Conservation (phyloP, 116 monocot species). For the Thalassia testudinum region DNA sequence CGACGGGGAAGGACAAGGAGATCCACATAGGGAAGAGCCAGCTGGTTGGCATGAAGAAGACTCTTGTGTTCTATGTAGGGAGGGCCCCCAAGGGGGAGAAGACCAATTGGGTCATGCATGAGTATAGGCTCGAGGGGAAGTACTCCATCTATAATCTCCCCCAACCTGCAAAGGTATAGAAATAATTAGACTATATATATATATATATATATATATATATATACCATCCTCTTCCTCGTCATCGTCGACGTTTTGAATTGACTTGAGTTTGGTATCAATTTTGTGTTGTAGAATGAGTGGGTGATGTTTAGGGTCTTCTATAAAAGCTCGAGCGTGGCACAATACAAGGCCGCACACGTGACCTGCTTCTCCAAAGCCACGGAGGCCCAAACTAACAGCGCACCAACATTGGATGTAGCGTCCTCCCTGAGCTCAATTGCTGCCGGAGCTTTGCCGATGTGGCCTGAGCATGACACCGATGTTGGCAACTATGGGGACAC, state of each 20-base stretch:
- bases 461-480: too few relatives aligned
- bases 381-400: neutral
- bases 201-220: neutral
- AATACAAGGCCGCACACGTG: neutral
- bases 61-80: conserved; percentile 10
- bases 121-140: conserved; percentile 24
- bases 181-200: neutral
- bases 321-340: neutral
- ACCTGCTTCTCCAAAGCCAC: conserved; percentile 3
- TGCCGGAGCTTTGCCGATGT: too few relatives aligned
- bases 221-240: neutral
- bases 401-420: too few relatives aligned
- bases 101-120: conserved; percentile 12
- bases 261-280: neutral
- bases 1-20: conserved; percentile 68
- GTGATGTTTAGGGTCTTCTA: conserved; percentile 1
- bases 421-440: too few relatives aligned
- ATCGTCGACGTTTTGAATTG: neutral
- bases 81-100: conserved; percentile 7
- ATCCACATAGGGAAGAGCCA: conserved; percentile 10
- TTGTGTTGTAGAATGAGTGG: neutral
- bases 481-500: too few relatives aligned
- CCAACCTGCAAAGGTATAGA: neutral
- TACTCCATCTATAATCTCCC: neutral
- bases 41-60: conserved; percentile 7